These are phyloP conservation scores for Aspergillus candidus DNA, from an alignment of 2,329 filamentous ascomycete species.

Conservation along the genomic window DNA sequence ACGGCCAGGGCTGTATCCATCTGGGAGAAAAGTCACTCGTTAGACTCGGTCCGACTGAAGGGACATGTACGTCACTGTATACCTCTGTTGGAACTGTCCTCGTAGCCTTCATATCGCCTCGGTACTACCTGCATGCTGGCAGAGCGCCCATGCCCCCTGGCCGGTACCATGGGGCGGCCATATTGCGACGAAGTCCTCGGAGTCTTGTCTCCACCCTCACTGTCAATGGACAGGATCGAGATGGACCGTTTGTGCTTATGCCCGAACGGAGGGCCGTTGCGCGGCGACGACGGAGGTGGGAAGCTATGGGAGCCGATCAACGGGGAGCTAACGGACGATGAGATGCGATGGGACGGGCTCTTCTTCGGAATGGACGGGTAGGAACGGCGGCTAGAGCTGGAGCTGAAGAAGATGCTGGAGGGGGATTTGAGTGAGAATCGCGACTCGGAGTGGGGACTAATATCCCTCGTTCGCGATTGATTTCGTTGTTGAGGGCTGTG, in stretches of 20 bases:
- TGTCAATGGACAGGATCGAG: conserved; percentile 73
- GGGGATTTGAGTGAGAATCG: conserved; percentile 36
- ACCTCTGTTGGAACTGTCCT: conserved; percentile 38
- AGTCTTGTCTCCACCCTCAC: conserved; percentile 35
- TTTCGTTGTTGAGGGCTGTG: conserved; percentile 32
- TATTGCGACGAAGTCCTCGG: conserved; percentile 25
- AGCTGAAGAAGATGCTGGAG: conserved; percentile 31
- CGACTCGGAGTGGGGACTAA: conserved; percentile 28
- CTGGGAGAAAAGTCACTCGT: conserved; percentile 14
- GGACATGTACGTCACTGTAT: conserved; percentile 4
- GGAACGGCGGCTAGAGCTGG: conserved; percentile 31
- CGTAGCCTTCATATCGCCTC: conserved; percentile 39
- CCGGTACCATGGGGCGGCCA: conserved; percentile 45
- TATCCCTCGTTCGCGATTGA: conserved; percentile 31
- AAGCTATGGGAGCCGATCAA: conserved; percentile 37
- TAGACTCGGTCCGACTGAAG: background rate
- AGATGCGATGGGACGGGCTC: conserved; percentile 32
- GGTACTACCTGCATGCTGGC: conserved; percentile 73
- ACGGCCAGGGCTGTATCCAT: conserved; percentile 29
- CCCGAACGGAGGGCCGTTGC: conserved; percentile 30
- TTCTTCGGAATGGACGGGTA: conserved; percentile 28
- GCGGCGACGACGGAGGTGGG: conserved; percentile 32
- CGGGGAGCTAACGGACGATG: conserved; percentile 37
- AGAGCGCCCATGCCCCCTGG: conserved; percentile 66
- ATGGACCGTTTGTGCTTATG: conserved; percentile 68